Base-by-base conservation (phyloP, 352 stramenopile genomes). In the Phytophthora sp. region DNA sequence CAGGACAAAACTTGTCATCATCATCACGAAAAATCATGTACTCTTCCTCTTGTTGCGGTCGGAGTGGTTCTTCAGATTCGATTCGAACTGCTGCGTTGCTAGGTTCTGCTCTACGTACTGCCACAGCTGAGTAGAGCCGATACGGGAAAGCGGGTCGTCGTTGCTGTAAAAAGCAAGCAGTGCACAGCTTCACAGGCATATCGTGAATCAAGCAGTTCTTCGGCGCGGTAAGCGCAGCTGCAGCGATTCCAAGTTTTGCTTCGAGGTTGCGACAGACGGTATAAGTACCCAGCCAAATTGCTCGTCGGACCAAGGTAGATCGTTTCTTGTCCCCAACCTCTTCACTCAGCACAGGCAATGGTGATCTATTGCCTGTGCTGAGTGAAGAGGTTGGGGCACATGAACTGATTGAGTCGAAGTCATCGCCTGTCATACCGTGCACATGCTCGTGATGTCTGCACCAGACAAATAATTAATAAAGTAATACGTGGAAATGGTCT, bases 281-380 rank as follows among this genome's bases (percentile, higher is more conserved):
- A 37, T 73, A 84, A 6, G 77, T 10, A 5, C 79, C 79, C 1
- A 90, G 66, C 79, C 79, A 90, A 31, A 90, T 66, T 20, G 42
- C 41, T 37, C 38, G 43, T 49, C 42, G 51, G 11, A 20, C 35
- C 11, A 28, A 15, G 17, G 38, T 52, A 8, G 44, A 27, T 48
- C 37, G 37, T 11, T 51, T 62, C 12, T 1, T 43, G 38, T 23
- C 45, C 15, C 30, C 8, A 8, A 34, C 5, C 24, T 62, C 38
- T 57, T 59, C 51, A 26, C n/a, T 13, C 20, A 54, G 3, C 20
- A 1, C 20, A 21, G 30, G 4, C n/a, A 27, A 4, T 1, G 44
- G 45, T 6, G 39, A 65, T 41, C 4, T 32, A n/a, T n/a, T n/a
- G n/a, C n/a, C n/a, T n/a, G n/a, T n/a, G n/a, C n/a, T n/a, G n/a